These are phyloP conservation scores for Cercophora newfieldiana DNA, from an alignment of 495 filamentous ascomycete species.

Conservation along the genomic window DNA sequence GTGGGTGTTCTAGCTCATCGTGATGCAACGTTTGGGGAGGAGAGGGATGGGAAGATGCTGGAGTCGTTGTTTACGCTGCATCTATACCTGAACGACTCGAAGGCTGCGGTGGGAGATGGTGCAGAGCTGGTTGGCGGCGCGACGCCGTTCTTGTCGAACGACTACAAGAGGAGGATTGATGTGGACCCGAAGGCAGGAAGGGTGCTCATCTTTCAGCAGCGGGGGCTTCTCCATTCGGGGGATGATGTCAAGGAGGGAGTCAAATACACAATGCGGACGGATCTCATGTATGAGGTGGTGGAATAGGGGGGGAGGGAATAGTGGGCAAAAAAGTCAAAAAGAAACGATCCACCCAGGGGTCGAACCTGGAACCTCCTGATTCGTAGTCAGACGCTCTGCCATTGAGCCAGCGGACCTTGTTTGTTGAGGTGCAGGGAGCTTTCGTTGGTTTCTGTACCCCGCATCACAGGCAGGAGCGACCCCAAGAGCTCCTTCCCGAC, in stretches of 20 bases:
- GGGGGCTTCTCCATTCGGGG: conserved; percentile 66
- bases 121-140: conserved; percentile 59
- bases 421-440: not conserved
- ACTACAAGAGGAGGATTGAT: conserved; percentile 54
- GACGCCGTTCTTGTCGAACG: conserved; percentile 59
- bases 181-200: conserved; percentile 70
- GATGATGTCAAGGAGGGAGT: conserved; percentile 70
- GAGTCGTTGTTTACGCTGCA: conserved; percentile 78
- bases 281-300: conserved; percentile 66
- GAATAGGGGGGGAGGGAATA: not conserved
- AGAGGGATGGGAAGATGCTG: conserved; percentile 45
- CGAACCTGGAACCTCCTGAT: conserved; percentile 11
- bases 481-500: no score
- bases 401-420: conserved; percentile 11
- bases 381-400: conserved; percentile 11
- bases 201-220: conserved; percentile 78
- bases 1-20: conserved; percentile 59
- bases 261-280: conserved; percentile 77
- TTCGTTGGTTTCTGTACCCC: no score
- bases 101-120: conserved; percentile 32
- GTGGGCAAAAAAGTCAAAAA: not conserved
- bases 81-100: conserved; percentile 71
- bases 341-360: conserved; percentile 11
- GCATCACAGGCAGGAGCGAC: no score
- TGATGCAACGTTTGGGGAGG: conserved; percentile 67